Evolutionary conservation across 2,329 filamentous ascomycete genomes (phyloP).

Genomic region (Talaromyces albobiverticillius): DNA sequence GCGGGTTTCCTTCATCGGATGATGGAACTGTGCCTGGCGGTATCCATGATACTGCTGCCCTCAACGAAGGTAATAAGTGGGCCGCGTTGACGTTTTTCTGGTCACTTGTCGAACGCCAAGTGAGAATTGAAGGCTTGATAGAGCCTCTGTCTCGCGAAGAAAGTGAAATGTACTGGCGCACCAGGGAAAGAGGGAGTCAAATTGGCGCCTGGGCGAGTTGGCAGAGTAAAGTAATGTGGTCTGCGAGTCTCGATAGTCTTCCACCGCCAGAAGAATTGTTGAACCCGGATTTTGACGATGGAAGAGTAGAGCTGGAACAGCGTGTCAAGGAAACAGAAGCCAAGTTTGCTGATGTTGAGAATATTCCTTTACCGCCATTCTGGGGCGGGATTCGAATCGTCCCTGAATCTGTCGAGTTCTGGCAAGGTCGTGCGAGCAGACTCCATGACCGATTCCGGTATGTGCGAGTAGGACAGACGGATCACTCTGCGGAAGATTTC

Average conservation of each 20-base stretch:
- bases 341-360: constrained; percentile 69
- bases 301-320: constrained; percentile 69
- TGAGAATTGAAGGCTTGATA: constrained; percentile 77
- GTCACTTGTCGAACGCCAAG: constrained; percentile 81
- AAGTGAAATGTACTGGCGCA: constrained; percentile 65
- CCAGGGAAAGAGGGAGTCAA: constrained; percentile 71
- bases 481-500: constrained; percentile 38
- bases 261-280: constrained; percentile 27
- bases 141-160: constrained; percentile 67
- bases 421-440: constrained; percentile 85
- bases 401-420: constrained; percentile 89
- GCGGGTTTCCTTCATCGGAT: constrained; percentile 6
- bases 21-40: constrained; percentile 10
- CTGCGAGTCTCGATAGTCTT: constrained; percentile 27
- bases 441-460: constrained; percentile 94
- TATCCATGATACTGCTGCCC: constrained; percentile 17
- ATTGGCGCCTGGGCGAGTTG: constrained; percentile 91
- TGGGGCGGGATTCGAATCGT: constrained; percentile 90
- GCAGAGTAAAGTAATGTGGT: constrained; percentile 73
- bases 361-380: constrained; percentile 87
- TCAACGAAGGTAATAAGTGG: constrained; percentile 60
- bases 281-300: constrained; percentile 55
- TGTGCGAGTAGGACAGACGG: constrained; percentile 58
- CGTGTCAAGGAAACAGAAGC: constrained; percentile 75
- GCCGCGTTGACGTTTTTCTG: constrained; percentile 89